A percentile compares a stretch with the other conserved stretches of the same genome.
Evolutionary conservation across 805 yeast species (phyloP).

Genomic region (Candida corydali): DNA sequence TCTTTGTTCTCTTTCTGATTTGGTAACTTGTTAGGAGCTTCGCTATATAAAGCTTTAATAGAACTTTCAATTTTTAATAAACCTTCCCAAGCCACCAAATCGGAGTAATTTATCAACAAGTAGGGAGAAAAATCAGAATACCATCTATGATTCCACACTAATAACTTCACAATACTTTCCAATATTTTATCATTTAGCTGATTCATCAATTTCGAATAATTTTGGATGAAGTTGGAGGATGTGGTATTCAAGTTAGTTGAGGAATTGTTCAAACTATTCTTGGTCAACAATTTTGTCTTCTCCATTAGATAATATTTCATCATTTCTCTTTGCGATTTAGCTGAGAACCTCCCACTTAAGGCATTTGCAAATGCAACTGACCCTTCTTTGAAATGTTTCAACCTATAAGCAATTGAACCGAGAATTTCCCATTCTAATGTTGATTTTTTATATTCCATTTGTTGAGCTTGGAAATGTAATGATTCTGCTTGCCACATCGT

Average conservation of each 20-base stretch:
- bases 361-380: constrained; percentile 78
- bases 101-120: constrained; percentile 52
- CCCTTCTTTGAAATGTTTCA: constrained; percentile 86
- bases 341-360: constrained; percentile 70
- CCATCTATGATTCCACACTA: constrained; percentile 99
- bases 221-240: constrained; percentile 18
- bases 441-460: constrained; percentile 69
- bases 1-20: constrained; percentile 12
- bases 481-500: constrained; percentile 93
- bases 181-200: constrained; percentile 55
- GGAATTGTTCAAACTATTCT: constrained; percentile 15
- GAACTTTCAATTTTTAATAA: constrained; percentile 70
- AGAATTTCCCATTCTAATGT: constrained; percentile 90
- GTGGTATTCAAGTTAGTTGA: constrained; percentile 3
- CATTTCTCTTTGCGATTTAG: constrained; percentile 71
- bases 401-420: constrained; percentile 79
- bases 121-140: constrained; percentile 83
- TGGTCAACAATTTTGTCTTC: constrained; percentile 30
- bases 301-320: constrained; percentile 61
- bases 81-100: constrained; percentile 72
- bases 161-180: constrained; percentile 65
- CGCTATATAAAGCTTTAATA: constrained; percentile 61
- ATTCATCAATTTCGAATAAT: constrained; percentile 34
- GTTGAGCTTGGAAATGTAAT: constrained; percentile 85
- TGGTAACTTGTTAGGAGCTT: constrained; percentile 12